Evolutionary conservation across 129 eudicot genomes (phyloP), one percentile per base, ranked within the genome.

Genomic region (Saposhnikovia divaricata): DNA sequence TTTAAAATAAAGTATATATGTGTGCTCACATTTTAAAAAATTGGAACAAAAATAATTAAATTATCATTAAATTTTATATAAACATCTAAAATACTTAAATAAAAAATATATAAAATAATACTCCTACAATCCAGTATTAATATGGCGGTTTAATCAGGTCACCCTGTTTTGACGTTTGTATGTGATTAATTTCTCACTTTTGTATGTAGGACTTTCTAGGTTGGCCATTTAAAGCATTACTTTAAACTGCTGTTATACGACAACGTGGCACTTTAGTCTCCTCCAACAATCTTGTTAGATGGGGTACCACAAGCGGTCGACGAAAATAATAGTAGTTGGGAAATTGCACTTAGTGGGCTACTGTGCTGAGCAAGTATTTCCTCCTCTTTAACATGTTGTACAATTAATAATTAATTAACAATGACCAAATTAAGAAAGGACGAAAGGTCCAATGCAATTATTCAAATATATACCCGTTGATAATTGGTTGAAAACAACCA

Each of bases 241-340:
- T 7, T 7, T 23, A 25, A n/a, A 10, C 12, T 2, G n/a, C 2
- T 61, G 31, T 12, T 9, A 10, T 0, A 4, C 10, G 11, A 25
- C 12, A 61, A 61, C 69, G 69, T 61, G 69, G 69, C 69, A n/a
- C 34, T 61, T 25, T 61, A n/a, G n/a, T 61, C 69, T 61, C 69
- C 69, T n/a, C 34, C 5, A n/a, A 61, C 37, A n/a, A 0, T 9
- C 25, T 25, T 8, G 34, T 61, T 61, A 25, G 16, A 9, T 23
- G 66, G 66, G 66, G 31, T 59, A 23, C 66, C 66, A 23, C 4
- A 57, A 23, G 6, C 6, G 25, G 6, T 55, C 28, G 4, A 4
- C 27, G 1, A 21, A 4, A 57, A 59, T 59, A 31, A 1, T 31
- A 31, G 34, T 61, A 61, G 34, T 61, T 61, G 69, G 34, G 69